Base-by-base conservation (phyloP, 1,284 basidiomycete species). In the Somion occarium region DNA sequence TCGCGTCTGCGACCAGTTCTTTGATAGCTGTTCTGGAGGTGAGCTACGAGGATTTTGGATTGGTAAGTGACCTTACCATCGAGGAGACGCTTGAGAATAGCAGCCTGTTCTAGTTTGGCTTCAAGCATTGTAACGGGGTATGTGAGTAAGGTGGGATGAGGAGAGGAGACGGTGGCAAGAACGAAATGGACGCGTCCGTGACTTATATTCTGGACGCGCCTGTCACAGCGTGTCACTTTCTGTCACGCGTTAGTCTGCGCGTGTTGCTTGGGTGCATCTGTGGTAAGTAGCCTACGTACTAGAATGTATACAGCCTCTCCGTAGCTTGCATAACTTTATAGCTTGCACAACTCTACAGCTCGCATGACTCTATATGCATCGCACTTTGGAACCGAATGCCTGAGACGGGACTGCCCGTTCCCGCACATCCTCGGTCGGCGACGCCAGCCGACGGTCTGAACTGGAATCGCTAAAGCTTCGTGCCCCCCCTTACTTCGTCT, bases 1-100 rank as follows among this genome's bases (percentile, higher is more conserved):
- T 99, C 68, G 93, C 96, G 68, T 99, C 97, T 11, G 93, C 88
- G 48, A 99, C 94, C 49, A 98, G 87, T 65, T 99, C 96, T 71
- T 96, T 97, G 81, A 99, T 88, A 55, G 96, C 96, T 95, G 61
- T 19, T 51, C 51, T 26, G 49, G 39, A 37, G 19, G 48, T 63
- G 53, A 60, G 51, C 46, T 43, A 46, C 34, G 18, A 51, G 50
- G 1, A 49, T 23, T 41, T 5, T 11, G 9, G 38, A 42, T 13
- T 39, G 5, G 18, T 18, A 43, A 12, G 46, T 30, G 26, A 27
- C 70, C 85, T 34, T 58, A 93, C 93, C 85, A 65, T 96, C 93
- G 12, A 96, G 75, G 48, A 96, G 79, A 64, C 88, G 89, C 69
- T 96, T 96, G 57, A 96, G 76, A 3, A 85, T 82, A 4, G 82